A percentile compares a stretch with the other conserved stretches of the same genome.
Evolutionary conservation across 306 rosid species (phyloP).

Genomic region (Vachellia collinsii): DNA sequence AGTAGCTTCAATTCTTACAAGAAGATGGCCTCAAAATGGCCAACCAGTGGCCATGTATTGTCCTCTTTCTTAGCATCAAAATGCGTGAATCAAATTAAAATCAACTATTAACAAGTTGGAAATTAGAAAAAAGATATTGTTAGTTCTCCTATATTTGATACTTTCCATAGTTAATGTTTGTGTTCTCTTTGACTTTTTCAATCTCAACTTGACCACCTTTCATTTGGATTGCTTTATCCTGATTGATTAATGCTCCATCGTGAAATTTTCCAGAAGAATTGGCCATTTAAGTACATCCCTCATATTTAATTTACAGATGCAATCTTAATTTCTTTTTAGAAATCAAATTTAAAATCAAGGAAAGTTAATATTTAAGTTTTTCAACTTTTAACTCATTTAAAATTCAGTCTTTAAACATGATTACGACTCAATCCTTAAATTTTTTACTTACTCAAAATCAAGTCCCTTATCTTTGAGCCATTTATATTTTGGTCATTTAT

Average conservation of each 20-base stretch:
- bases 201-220: not conserved
- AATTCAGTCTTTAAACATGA: too few relatives aligned
- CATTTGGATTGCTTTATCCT: not conserved
- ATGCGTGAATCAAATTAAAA: not conserved
- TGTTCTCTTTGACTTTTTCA: not conserved
- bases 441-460: too few relatives aligned
- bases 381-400: too few relatives aligned
- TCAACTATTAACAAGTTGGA: not conserved
- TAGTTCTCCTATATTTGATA: not conserved
- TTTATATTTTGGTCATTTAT: too few relatives aligned
- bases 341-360: not conserved
- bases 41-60: not conserved
- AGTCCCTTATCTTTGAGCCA: too few relatives aligned
- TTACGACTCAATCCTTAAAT: too few relatives aligned
- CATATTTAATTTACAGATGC: not conserved
- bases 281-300: not conserved
- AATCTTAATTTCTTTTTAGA: not conserved
- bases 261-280: not conserved
- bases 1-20: not conserved
- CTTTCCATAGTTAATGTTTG: not conserved
- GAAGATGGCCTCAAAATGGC: not conserved
- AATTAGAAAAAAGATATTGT: not conserved
- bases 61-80: conserved; percentile 7
- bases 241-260: not conserved
- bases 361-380: too few relatives aligned